Evolutionary conservation across 306 rosid species (phyloP).

Genomic region (Oxytropis ochrocephala): DNA sequence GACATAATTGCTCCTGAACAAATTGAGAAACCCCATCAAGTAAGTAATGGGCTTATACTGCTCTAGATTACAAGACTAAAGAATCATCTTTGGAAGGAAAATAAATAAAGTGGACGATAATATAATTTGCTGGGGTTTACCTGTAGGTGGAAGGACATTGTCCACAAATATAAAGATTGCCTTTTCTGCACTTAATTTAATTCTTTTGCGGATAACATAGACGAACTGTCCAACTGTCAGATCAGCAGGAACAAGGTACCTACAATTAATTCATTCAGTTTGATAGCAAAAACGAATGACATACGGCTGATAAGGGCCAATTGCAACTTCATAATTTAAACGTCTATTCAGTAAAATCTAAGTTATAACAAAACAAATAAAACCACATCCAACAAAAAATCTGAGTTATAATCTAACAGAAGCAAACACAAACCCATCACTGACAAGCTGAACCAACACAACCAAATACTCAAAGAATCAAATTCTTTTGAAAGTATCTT

Average conservation of each 20-base stretch:
- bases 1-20: slow-evolving; percentile 76
- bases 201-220: slow-evolving; percentile 84
- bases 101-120: neutral
- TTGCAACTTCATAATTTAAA: neutral
- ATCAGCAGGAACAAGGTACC: slow-evolving; percentile 88
- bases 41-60: neutral
- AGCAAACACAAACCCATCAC: neutral
- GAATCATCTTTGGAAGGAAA: neutral
- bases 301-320: neutral
- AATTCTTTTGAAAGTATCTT: neutral
- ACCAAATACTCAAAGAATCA: too few relatives aligned
- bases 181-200: slow-evolving; percentile 77
- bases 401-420: neutral
- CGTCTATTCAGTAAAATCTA: neutral
- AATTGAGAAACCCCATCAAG: neutral
- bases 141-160: slow-evolving; percentile 86
- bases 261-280: slow-evolving; percentile 23
- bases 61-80: slow-evolving; percentile 2
- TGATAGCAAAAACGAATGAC: neutral
- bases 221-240: slow-evolving; percentile 85
- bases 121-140: slow-evolving; percentile 27
- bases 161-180: slow-evolving; percentile 88
- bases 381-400: neutral
- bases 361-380: neutral
- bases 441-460: too few relatives aligned